Percentiles rank a stretch among this genome's conserved stretches.
Conservation (phyloP, 352 stramenopile genomes). For the Phytophthora cryptogea region DNA sequence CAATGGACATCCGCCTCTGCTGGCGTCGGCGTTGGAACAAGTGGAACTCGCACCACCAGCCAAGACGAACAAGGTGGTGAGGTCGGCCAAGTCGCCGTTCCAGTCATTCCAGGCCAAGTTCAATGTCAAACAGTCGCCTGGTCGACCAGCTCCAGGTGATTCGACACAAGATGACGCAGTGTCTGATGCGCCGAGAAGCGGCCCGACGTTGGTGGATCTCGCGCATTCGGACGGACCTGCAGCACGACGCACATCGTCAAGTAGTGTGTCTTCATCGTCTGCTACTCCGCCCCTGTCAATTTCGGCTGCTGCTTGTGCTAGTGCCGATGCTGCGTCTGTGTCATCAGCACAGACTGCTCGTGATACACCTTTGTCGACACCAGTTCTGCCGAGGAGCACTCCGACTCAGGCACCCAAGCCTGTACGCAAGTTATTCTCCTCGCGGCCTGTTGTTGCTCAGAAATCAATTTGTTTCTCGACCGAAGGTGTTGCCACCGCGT, state of each 20-base stretch:
- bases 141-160: slow-evolving; percentile 7
- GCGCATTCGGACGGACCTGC: slow-evolving; percentile 13
- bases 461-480: slow-evolving; percentile 85
- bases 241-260: not conserved
- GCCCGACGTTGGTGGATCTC: slow-evolving; percentile 41
- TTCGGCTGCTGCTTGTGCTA: not conserved
- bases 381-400: slow-evolving; percentile 9
- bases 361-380: not conserved
- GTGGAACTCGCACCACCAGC: slow-evolving; percentile 41
- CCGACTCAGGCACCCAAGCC: slow-evolving; percentile 40
- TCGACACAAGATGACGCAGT: slow-evolving; percentile 1
- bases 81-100: slow-evolving; percentile 70
- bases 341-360: not conserved
- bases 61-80: slow-evolving; percentile 23
- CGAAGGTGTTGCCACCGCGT: slow-evolving; percentile 67
- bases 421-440: slow-evolving; percentile 56
- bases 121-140: slow-evolving; percentile 23
- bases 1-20: slow-evolving; percentile 28
- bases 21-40: slow-evolving; percentile 47
- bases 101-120: slow-evolving; percentile 84
- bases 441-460: slow-evolving; percentile 46
- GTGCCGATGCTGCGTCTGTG: slow-evolving; percentile 2
- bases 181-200: slow-evolving; percentile 24
- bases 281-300: not conserved
- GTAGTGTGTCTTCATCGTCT: not conserved